Conservation (phyloP, 83 land plant genomes). For the Diphasiastrum complanatum region DNA sequence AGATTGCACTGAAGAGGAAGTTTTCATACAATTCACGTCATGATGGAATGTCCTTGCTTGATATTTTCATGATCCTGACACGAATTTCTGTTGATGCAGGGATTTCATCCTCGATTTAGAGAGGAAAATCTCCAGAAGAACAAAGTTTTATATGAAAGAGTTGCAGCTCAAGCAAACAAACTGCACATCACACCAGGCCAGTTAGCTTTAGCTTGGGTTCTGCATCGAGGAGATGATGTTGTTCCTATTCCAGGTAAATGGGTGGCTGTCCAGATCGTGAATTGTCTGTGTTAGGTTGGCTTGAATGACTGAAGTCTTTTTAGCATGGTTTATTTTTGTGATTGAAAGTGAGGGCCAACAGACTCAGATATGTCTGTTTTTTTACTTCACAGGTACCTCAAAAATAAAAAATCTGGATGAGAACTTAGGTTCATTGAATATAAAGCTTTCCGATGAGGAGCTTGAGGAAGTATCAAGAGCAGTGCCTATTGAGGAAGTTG, state of each 20-base stretch:
- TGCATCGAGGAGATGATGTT: conserved; percentile 12
- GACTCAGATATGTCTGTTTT: neutral
- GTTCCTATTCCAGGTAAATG: conserved; percentile 21
- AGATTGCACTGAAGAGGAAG: too few relatives aligned
- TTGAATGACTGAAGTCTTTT: too few relatives aligned
- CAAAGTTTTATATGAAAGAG: neutral
- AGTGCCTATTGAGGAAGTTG: conserved; percentile 25
- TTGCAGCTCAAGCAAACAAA: conserved; percentile 1
- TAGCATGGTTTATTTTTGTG: too few relatives aligned
- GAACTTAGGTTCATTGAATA: conserved; percentile 20
- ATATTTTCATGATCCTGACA: too few relatives aligned
- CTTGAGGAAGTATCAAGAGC: conserved; percentile 28
- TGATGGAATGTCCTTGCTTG: neutral
- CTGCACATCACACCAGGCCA: conserved; percentile 8
- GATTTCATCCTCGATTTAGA: neutral
- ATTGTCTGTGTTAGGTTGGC: too few relatives aligned
- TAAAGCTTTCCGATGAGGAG: conserved; percentile 20
- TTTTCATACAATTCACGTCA: too few relatives aligned
- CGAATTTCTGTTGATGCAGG: neutral
- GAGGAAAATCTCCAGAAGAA: conserved; percentile 20
- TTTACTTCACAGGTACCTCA: conserved; percentile 12
- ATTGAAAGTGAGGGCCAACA: neutral
- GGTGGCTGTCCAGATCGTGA: conserved; percentile 1
- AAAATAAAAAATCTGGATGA: conserved; percentile 21
- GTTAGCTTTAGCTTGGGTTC: conserved; percentile 26